Evolutionary conservation across 2,329 filamentous ascomycete genomes (phyloP), one percentile per base, ranked within the genome.

Genomic region (Passalora sequoiae): DNA sequence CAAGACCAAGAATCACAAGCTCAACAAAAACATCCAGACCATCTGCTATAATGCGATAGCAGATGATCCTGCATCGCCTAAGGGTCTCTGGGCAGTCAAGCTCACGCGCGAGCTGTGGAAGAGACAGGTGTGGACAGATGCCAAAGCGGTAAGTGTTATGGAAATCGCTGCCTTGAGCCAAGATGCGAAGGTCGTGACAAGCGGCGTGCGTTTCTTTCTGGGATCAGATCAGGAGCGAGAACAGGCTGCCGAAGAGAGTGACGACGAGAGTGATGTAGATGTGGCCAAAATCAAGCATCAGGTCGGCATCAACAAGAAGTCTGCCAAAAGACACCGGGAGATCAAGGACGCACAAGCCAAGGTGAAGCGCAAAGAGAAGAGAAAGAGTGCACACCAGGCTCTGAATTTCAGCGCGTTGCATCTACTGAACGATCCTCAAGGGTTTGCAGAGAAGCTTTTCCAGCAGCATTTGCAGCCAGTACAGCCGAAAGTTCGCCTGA

Each of bases 371-470:
- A 80, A 84, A 60, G 87, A 95, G 63, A 82, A 81, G 61, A 94
- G 94, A 74, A 96, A 95, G 77, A 80, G 80, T 53, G 80, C 86
- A 52, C 86, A 89, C 3, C 86, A 94, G 58, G 81, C 84, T 1
- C 77, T 98, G 53, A 98, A 98, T 70, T 98, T 98, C 66, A 96
- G 89, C 0, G 92, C 92, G 0, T 75, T 98, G 29, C 92, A 98
- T 64, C 76, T 98, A 16, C 75, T 98, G 2, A 86, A 96, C 64
- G 89, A 97, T 56, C 89, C 92, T 1, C 92, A 98, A 64, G 86
- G 86, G 0, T 97, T 97, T 60, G 86, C 89, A 3, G 92, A 98
- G 66, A 76, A 78, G 38, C 74, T 98, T 5, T 98, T 96, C 67
- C 79, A 81, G 31, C 95, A 92, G 64, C 92, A 98, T 60, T 71